phyloP scores from a whole-genome alignment of 305 asterid genomes.

The Ilex paraguariensis region DNA sequence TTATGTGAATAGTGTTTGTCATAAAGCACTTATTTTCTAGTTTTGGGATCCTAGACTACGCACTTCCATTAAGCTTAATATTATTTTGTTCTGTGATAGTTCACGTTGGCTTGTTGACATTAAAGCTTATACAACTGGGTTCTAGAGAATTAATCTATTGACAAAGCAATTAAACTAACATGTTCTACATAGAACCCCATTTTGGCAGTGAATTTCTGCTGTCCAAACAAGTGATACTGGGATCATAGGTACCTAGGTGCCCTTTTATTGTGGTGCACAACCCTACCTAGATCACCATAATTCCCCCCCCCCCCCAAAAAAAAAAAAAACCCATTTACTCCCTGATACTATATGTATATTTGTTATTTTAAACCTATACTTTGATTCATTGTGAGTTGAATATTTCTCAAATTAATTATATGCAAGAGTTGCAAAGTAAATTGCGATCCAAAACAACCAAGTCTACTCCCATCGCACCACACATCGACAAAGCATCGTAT shows the following conservation, averaged over 20 bases:
- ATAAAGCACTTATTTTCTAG: neutral
- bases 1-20: neutral
- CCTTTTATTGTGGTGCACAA: neutral
- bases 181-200: constrained; percentile 3
- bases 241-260: neutral
- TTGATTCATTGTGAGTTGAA: too few relatives aligned
- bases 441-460: too few relatives aligned
- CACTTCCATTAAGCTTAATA: neutral
- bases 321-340: too few relatives aligned
- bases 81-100: neutral
- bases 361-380: too few relatives aligned
- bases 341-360: too few relatives aligned
- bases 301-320: too few relatives aligned
- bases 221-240: neutral
- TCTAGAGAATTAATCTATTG: constrained; percentile 5
- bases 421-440: too few relatives aligned
- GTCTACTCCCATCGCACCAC: too few relatives aligned
- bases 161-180: neutral
- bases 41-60: neutral
- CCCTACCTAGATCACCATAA: neutral
- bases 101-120: constrained; percentile 7
- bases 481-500: too few relatives aligned
- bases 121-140: neutral
- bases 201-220: constrained; percentile 4
- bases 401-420: too few relatives aligned